Percentiles rank a stretch among this genome's conserved stretches.
phyloP scores from a whole-genome alignment of 495 filamentous ascomycete species.

The Xylaria castorea region DNA sequence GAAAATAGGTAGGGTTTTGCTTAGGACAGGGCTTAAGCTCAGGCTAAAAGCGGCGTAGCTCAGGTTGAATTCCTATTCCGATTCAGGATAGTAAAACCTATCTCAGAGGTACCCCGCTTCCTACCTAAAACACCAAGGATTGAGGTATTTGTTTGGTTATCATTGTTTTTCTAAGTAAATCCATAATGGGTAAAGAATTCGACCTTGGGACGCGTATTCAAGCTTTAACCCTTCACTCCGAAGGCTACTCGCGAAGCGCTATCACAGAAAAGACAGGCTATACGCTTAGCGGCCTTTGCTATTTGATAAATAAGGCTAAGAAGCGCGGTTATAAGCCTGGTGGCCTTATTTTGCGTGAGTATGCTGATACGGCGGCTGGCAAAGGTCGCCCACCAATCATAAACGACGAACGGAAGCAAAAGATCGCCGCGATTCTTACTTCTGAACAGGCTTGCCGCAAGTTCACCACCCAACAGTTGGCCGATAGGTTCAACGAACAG shows the following conservation, averaged over 20 bases:
- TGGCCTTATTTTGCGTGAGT: conserved; percentile 2
- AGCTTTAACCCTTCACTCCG: not conserved
- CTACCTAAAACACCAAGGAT: no score
- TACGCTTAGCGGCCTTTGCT: not conserved
- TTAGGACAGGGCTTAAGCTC: no score
- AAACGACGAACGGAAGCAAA: not conserved
- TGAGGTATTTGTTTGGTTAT: no score
- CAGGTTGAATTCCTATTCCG: no score
- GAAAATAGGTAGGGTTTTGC: no score
- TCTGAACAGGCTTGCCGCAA: not conserved
- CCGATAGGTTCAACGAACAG: not conserved
- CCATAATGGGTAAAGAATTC: not conserved
- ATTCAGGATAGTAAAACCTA: no score
- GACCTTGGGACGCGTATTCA: not conserved
- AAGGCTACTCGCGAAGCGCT: not conserved
- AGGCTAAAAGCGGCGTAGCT: no score
- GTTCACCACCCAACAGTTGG: not conserved
- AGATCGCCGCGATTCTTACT: not conserved
- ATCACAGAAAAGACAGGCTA: conserved; percentile 6
- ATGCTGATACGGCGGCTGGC: not conserved
- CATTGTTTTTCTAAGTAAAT: no score
- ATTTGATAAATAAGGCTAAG: not conserved
- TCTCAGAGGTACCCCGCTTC: no score
- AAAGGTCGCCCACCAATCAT: not conserved
- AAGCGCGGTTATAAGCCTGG: conserved; percentile 13